phyloP scores from a whole-genome alignment of 129 eudicot species.

The Ambrosia artemisiifolia region DNA sequence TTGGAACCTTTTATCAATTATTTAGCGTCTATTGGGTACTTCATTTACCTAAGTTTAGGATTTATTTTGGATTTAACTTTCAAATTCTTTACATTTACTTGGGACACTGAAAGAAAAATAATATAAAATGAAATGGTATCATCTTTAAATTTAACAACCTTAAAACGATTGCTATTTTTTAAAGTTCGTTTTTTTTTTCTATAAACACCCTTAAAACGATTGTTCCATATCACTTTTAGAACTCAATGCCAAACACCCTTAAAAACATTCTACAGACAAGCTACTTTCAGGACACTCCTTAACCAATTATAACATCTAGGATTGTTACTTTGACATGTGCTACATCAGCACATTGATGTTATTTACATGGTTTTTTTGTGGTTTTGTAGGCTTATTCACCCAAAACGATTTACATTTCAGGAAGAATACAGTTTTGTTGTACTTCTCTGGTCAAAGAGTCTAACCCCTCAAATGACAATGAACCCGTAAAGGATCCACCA shows the following conservation, averaged over 20 bases:
- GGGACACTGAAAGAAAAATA: no score
- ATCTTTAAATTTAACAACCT: no score
- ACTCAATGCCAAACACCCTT: neutral
- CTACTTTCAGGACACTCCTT: neutral
- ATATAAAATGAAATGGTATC: no score
- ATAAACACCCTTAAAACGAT: no score
- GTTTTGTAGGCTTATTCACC: slow-evolving; percentile 46
- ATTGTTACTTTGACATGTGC: neutral
- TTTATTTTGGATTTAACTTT: no score
- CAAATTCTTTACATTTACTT: no score
- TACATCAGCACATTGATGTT: neutral
- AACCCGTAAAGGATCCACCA: slow-evolving; percentile 45
- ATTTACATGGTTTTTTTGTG: neutral
- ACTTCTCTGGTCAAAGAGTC: slow-evolving; percentile 69
- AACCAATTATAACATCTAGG: neutral
- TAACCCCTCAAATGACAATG: slow-evolving; percentile 45
- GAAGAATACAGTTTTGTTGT: slow-evolving; percentile 69
- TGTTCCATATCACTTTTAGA: neutral
- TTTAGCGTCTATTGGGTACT: no score
- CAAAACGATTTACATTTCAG: slow-evolving; percentile 30
- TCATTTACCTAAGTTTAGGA: no score
- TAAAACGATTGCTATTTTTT: no score
- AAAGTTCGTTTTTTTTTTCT: no score
- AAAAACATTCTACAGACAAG: neutral
- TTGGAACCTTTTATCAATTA: no score